A percentile compares a stretch with the other conserved stretches of the same genome.
Evolutionary conservation across 768 basidiomycete genomes (phyloP).

Genomic region (Termitomyces sp.): DNA sequence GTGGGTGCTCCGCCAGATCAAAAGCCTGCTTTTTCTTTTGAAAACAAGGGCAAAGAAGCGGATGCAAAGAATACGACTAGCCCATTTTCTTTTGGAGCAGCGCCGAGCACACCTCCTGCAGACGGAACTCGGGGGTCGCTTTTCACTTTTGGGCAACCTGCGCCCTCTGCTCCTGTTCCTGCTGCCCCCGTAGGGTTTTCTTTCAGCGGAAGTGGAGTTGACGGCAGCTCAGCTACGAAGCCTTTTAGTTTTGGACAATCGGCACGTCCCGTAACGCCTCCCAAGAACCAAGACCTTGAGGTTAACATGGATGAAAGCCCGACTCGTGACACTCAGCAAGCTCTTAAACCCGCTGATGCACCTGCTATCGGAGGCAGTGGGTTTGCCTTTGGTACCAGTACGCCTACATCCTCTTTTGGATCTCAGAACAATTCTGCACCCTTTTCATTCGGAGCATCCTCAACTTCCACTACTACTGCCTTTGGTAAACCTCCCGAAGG

Average conservation of each 20-base stretch:
- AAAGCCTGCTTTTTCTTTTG: slow-evolving; percentile 12
- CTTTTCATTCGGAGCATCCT: slow-evolving; percentile 37
- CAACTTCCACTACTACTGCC: slow-evolving; percentile 34
- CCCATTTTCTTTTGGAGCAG: slow-evolving; percentile 42
- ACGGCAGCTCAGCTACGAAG: slow-evolving; percentile 43
- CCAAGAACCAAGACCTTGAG: slow-evolving; percentile 57
- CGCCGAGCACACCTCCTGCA: slow-evolving; percentile 27
- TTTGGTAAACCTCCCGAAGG: slow-evolving; percentile 46
- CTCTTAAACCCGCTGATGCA: slow-evolving; percentile 31
- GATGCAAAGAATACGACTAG: slow-evolving; percentile 14
- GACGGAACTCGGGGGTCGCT: slow-evolving; percentile 28
- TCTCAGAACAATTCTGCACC: slow-evolving; percentile 21
- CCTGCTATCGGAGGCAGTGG: slow-evolving; percentile 32
- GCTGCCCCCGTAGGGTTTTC: slow-evolving; percentile 33
- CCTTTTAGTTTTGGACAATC: slow-evolving; percentile 50
- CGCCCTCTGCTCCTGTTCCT: slow-evolving; percentile 18
- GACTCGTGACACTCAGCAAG: slow-evolving; percentile 51
- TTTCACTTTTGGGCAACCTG: slow-evolving; percentile 30
- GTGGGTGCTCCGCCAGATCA: neutral
- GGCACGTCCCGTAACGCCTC: slow-evolving; percentile 57
- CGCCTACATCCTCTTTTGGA: slow-evolving; percentile 25
- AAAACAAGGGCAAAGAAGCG: slow-evolving; percentile 7
- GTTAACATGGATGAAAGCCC: slow-evolving; percentile 83
- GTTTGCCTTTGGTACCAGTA: slow-evolving; percentile 44
- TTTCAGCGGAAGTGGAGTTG: slow-evolving; percentile 42